These are phyloP conservation scores for Marasmius fiardii DNA, from an alignment of 1,284 basidiomycete genomes.

Conservation along the genomic window DNA sequence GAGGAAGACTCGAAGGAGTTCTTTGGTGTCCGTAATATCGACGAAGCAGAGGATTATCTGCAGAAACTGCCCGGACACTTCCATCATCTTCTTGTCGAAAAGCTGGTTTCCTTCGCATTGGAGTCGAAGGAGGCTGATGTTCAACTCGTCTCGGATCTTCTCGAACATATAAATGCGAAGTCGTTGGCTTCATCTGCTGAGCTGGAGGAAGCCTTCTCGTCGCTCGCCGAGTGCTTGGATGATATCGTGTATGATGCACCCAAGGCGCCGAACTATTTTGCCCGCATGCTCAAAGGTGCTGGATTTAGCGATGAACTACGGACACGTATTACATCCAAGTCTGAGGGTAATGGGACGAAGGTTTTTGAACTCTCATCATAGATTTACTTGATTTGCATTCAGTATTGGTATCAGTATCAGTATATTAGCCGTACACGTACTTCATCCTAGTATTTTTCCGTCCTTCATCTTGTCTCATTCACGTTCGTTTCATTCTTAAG, in stretches of 20 bases:
- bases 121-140: slow-evolving; percentile 87
- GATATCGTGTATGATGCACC: slow-evolving; percentile 90
- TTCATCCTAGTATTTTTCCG: not conserved
- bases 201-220: slow-evolving; percentile 68
- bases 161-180: slow-evolving; percentile 54
- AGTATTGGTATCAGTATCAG: not conserved
- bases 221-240: slow-evolving; percentile 74
- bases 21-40: slow-evolving; percentile 73
- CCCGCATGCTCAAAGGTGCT: slow-evolving; percentile 67
- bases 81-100: slow-evolving; percentile 68
- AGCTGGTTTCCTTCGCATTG: slow-evolving; percentile 67
- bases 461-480: slow-evolving; percentile 6
- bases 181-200: slow-evolving; percentile 49
- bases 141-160: slow-evolving; percentile 69
- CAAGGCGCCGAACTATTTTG: slow-evolving; percentile 78
- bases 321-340: slow-evolving; percentile 55
- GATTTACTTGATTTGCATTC: slow-evolving; percentile 23
- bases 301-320: slow-evolving; percentile 60
- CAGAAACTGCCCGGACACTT: slow-evolving; percentile 62
- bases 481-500: not conserved
- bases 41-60: slow-evolving; percentile 87
- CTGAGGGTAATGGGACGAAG: slow-evolving; percentile 48
- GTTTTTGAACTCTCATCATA: slow-evolving; percentile 58
- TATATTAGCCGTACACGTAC: slow-evolving; percentile 1
- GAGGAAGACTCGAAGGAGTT: slow-evolving; percentile 77